These are phyloP conservation scores for Lophiotrema nucula DNA, from an alignment of 495 filamentous ascomycete species.

Conservation along the genomic window DNA sequence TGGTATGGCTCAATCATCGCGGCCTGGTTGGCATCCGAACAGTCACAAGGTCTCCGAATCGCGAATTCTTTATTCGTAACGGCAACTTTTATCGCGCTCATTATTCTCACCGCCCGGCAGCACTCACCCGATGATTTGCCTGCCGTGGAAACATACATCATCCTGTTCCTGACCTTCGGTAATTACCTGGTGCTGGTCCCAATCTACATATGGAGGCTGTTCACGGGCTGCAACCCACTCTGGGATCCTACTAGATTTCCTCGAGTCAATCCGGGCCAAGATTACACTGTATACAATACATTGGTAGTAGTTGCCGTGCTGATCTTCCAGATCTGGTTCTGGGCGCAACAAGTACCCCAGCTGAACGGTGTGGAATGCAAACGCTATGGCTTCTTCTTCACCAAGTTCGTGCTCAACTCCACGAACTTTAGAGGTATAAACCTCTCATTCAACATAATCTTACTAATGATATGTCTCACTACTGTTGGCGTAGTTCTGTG, in stretches of 20 bases:
- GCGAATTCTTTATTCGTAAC: background rate
- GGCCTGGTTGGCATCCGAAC: background rate
- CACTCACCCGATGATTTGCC: background rate
- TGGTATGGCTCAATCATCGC: background rate
- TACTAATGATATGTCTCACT: background rate
- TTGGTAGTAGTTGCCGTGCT: background rate
- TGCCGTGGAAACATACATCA: conserved; percentile 4
- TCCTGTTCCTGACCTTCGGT: background rate
- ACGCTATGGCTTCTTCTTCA: conserved; percentile 1
- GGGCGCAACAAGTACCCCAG: background rate
- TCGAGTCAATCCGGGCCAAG: background rate
- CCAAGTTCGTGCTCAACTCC: background rate
- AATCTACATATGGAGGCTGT: background rate
- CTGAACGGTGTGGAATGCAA: background rate
- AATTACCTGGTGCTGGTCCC: background rate
- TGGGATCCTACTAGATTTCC: background rate
- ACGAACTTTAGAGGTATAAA: background rate
- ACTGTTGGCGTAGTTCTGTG: background rate
- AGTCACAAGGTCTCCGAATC: background rate
- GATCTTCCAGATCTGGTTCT: background rate
- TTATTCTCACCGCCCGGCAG: background rate
- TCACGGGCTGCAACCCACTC: background rate
- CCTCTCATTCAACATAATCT: no score
- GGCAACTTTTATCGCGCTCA: background rate
- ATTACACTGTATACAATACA: background rate